phyloP scores from a whole-genome alignment of 2,329 filamentous ascomycete genomes.

The Aspergillus felis region DNA sequence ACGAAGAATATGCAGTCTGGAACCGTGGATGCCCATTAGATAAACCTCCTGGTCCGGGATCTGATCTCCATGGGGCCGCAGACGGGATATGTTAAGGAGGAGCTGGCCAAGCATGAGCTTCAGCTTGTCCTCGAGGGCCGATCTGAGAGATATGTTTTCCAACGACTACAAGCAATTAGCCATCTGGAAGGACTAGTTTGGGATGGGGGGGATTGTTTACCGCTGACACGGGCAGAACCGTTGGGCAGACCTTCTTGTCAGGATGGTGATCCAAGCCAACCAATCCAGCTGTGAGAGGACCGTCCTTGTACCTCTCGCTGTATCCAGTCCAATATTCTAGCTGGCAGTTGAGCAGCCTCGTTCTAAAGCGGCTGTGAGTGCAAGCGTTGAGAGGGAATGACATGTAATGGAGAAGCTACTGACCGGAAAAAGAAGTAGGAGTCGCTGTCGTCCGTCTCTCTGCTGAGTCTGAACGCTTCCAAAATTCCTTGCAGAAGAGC shows the following conservation, averaged over 20 bases:
- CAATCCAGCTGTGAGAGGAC: constrained; percentile 16
- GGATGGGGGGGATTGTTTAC: constrained; percentile 7
- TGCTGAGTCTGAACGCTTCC: constrained; percentile 11
- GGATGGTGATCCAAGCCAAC: constrained; percentile 18
- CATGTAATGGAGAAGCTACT: not conserved
- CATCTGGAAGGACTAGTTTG: not conserved
- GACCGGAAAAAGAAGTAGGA: constrained; percentile 18
- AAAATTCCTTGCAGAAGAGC: constrained; percentile 23
- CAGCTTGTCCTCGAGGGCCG: constrained; percentile 20
- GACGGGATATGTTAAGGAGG: constrained; percentile 14
- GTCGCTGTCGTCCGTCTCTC: constrained; percentile 4
- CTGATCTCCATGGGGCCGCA: constrained; percentile 18
- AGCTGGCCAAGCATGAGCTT: constrained; percentile 25
- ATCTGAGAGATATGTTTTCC: constrained; percentile 2
- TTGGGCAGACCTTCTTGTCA: not conserved
- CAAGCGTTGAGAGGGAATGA: not conserved
- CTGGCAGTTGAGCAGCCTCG: constrained; percentile 9
- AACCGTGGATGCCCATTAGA: constrained; percentile 26
- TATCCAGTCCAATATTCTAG: constrained; percentile 27
- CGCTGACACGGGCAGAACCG: constrained; percentile 18
- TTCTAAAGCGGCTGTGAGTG: constrained; percentile 6
- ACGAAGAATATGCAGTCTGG: constrained; percentile 25
- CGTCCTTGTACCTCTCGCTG: constrained; percentile 18
- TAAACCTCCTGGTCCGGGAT: constrained; percentile 29
- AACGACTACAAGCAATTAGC: not conserved